These are phyloP conservation scores for Polymyxa betae DNA, from an alignment of 208 protist species.

Conservation along the genomic window DNA sequence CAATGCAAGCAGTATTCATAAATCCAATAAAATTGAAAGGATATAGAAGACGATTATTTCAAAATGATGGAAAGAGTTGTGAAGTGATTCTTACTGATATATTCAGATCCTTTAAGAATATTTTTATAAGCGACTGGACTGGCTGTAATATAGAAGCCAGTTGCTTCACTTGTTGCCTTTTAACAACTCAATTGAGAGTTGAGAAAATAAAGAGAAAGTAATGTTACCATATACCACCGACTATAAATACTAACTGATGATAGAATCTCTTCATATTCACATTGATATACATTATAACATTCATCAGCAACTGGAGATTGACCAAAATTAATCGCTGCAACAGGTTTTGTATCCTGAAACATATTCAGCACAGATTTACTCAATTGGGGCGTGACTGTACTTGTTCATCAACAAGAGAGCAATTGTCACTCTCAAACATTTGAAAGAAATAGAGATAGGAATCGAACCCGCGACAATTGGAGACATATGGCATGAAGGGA, in stretches of 20 bases:
- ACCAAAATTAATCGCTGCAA: not conserved
- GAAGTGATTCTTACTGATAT: no score
- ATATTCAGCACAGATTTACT: not conserved
- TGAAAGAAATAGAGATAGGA: conserved; percentile 34
- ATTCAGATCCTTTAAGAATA: not conserved
- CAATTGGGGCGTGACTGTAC: not conserved
- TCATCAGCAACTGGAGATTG: not conserved
- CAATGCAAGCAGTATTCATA: not conserved
- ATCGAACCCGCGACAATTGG: conserved; percentile 35
- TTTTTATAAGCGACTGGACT: not conserved
- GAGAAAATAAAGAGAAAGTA: not conserved
- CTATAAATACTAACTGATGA: not conserved
- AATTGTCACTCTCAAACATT: not conserved
- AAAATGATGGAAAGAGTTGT: no score
- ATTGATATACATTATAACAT: conserved; percentile 1
- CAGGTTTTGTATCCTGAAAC: not conserved
- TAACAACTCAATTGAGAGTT: not conserved
- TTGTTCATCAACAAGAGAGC: not conserved
- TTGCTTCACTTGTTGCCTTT: not conserved
- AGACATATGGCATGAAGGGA: conserved; percentile 35
- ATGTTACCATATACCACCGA: not conserved
- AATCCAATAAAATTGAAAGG: not conserved
- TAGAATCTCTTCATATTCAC: conserved; percentile 21
- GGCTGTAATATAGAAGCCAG: not conserved
- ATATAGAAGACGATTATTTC: no score